Percentiles rank a stretch among this genome's conserved stretches.
These are phyloP conservation scores for Rhizomucor miehei DNA, from an alignment of 371 early-diverging fungal genomes.

Conservation along the genomic window DNA sequence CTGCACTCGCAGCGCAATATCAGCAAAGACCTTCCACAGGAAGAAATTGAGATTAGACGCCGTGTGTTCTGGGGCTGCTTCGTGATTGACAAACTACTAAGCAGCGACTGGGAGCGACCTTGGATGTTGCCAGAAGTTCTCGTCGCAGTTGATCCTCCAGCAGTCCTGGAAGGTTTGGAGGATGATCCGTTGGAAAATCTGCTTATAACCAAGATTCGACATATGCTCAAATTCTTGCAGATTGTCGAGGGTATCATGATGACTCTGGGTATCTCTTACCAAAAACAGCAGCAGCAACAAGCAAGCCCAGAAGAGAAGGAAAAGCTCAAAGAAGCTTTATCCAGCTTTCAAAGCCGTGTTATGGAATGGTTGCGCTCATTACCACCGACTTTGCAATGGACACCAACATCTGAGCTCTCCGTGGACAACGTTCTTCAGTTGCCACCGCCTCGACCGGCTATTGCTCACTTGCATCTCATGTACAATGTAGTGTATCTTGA, in stretches of 20 bases:
- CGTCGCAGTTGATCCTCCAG: background rate
- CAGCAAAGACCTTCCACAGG: constrained; percentile 38
- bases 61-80: constrained; percentile 47
- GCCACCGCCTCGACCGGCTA: constrained; percentile 19
- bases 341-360: constrained; percentile 3
- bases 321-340: background rate
- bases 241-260: background rate
- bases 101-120: constrained; percentile 37
- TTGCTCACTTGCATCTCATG: constrained; percentile 25
- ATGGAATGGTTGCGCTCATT: constrained; percentile 15
- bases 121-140: constrained; percentile 23
- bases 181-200: background rate
- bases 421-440: constrained; percentile 22
- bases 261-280: background rate
- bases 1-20: constrained; percentile 31
- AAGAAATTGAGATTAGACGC: constrained; percentile 40
- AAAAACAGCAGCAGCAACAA: constrained; percentile 1
- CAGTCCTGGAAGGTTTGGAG: background rate
- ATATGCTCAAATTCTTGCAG: background rate
- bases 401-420: constrained; percentile 16
- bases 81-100: constrained; percentile 41
- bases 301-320: background rate
- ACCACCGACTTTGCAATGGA: constrained; percentile 28
- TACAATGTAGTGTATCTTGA: constrained; percentile 18
- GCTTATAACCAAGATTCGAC: background rate